phyloP scores from a whole-genome alignment of 1,284 basidiomycete species.

The Cerioporus squamosus region DNA sequence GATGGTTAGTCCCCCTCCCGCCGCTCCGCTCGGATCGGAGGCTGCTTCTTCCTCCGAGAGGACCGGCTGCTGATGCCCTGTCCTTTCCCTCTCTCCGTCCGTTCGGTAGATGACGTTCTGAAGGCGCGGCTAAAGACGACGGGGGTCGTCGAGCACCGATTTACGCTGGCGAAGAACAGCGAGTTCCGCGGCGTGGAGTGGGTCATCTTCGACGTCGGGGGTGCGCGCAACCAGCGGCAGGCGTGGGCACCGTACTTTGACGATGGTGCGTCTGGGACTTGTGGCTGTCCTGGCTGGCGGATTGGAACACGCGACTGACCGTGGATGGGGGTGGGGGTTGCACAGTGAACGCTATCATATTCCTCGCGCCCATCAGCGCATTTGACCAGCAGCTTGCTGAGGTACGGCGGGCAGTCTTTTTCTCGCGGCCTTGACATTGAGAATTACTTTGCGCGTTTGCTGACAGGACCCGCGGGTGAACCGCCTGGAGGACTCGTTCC shows the following conservation, averaged over 20 bases:
- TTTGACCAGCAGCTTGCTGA: slow-evolving; percentile 82
- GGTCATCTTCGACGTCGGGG: slow-evolving; percentile 85
- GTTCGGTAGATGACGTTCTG: slow-evolving; percentile 66
- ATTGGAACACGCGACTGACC: too few relatives aligned
- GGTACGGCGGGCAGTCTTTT: too few relatives aligned
- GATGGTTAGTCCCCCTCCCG: slow-evolving; percentile 54
- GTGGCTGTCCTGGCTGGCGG: too few relatives aligned
- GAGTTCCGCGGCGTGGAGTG: slow-evolving; percentile 65
- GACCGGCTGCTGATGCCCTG: neutral
- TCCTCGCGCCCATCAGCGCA: slow-evolving; percentile 81
- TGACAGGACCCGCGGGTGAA: slow-evolving; percentile 69
- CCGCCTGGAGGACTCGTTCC: slow-evolving; percentile 75
- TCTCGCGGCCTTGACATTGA: too few relatives aligned
- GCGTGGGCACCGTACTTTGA: slow-evolving; percentile 87
- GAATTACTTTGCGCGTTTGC: too few relatives aligned
- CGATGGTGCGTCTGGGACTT: slow-evolving; percentile 54
- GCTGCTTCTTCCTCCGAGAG: too few relatives aligned
- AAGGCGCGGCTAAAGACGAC: slow-evolving; percentile 77
- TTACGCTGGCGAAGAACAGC: slow-evolving; percentile 58
- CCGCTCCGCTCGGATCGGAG: too few relatives aligned
- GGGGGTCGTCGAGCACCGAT: slow-evolving; percentile 78
- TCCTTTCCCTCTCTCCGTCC: neutral
- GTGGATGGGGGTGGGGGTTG: neutral
- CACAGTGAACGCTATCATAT: slow-evolving; percentile 81
- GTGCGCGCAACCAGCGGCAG: slow-evolving; percentile 72